These are phyloP conservation scores for Didymella sp. DNA, from an alignment of 2,329 filamentous ascomycete genomes.

Conservation along the genomic window DNA sequence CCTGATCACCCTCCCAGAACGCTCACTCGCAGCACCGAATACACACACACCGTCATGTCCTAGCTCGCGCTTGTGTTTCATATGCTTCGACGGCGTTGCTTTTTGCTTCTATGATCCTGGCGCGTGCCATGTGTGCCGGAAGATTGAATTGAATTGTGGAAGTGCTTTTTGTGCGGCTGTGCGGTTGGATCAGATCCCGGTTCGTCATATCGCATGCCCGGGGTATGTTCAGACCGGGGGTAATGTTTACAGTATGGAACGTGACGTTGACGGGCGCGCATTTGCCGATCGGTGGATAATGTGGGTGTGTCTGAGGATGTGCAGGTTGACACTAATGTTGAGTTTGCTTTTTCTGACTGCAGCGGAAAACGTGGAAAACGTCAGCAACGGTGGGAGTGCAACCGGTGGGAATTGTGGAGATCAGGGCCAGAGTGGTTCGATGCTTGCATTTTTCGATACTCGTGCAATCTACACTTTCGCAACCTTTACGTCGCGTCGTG, in stretches of 20 bases:
- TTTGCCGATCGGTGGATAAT: no score
- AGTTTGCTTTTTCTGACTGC: neutral
- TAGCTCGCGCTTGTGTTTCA: no score
- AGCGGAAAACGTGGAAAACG: conserved; percentile 6
- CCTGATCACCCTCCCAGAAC: neutral
- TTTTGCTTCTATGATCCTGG: neutral
- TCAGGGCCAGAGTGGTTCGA: neutral
- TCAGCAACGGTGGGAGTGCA: neutral
- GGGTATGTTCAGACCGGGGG: no score
- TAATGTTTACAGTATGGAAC: no score
- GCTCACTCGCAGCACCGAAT: neutral
- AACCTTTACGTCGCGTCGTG: neutral
- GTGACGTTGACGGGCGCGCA: no score
- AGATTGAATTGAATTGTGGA: no score
- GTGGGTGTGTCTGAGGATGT: neutral
- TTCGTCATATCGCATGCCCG: no score
- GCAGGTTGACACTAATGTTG: no score
- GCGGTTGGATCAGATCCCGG: no score
- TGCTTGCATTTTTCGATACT: conserved; percentile 7
- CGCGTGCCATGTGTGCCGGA: no score
- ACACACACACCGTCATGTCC: no score
- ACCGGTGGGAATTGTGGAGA: neutral
- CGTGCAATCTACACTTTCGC: neutral
- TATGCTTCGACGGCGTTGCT: neutral
- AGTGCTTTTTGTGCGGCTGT: no score